Percentiles rank a stretch among this genome's conserved stretches.
Evolutionary conservation across 768 basidiomycete genomes (phyloP).

Genomic region (Peribolospora kevripleyi): DNA sequence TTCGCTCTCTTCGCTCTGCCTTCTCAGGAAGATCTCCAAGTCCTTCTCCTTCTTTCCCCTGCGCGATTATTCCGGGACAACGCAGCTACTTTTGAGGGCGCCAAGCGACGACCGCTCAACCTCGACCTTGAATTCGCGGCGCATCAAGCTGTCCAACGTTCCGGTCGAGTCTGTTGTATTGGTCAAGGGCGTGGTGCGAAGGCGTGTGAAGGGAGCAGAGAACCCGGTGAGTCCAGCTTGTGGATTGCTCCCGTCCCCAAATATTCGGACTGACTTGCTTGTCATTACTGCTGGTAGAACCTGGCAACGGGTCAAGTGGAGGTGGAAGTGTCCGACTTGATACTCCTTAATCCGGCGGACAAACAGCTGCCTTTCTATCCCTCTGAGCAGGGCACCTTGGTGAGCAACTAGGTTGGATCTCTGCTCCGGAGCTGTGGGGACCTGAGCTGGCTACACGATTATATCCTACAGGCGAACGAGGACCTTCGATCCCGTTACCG

Average conservation of each 20-base stretch:
- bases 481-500: constrained; percentile 64
- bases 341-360: constrained; percentile 55
- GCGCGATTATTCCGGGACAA: constrained; percentile 48
- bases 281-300: neutral
- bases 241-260: neutral
- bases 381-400: constrained; percentile 48
- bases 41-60: constrained; percentile 63
- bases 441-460: neutral
- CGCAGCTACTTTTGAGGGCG: constrained; percentile 47
- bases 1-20: neutral
- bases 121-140: neutral
- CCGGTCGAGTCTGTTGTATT: constrained; percentile 57
- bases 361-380: constrained; percentile 56
- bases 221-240: neutral
- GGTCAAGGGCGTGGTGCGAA: constrained; percentile 44
- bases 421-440: neutral
- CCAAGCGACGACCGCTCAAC: constrained; percentile 16
- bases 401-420: constrained; percentile 21
- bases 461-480: constrained; percentile 41
- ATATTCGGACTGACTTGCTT: neutral
- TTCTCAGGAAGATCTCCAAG: constrained; percentile 37
- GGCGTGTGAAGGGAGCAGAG: constrained; percentile 15
- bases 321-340: constrained; percentile 43
- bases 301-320: constrained; percentile 45
- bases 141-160: constrained; percentile 16